Conservation (phyloP, 176 grass and related monocot species). For the Eragrostis nindensis region DNA sequence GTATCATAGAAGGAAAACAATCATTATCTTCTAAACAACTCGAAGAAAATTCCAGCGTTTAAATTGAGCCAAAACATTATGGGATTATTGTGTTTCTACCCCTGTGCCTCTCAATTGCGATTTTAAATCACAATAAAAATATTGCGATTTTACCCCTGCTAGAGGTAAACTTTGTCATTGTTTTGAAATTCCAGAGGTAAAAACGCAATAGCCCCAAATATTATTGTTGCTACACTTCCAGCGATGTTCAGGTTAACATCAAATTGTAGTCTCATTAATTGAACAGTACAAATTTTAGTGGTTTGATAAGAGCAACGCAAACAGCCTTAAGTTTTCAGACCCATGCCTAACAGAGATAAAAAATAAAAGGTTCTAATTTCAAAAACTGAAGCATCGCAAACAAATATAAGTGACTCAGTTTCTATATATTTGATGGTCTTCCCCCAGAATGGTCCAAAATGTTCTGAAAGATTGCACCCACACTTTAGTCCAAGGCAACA, state of each 20-base stretch:
- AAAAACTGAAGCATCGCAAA: conserved; percentile 12
- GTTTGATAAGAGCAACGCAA: not conserved
- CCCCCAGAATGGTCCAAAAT: not conserved
- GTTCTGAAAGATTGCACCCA: not conserved
- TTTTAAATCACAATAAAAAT: too few species aligned
- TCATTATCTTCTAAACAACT: conserved; percentile 17
- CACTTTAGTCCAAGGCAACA: not conserved
- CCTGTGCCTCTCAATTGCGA: too few species aligned
- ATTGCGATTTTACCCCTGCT: too few species aligned
- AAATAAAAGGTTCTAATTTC: not conserved
- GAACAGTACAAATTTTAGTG: conserved; percentile 3
- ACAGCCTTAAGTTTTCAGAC: not conserved
- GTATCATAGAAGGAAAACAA: conserved; percentile 28
- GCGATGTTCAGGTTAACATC: not conserved
- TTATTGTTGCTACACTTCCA: conserved; percentile 31
- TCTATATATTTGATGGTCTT: not conserved
- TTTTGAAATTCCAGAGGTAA: too few species aligned
- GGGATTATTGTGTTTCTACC: too few species aligned
- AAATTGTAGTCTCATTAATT: not conserved
- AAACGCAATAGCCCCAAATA: too few species aligned
- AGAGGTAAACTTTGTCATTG: too few species aligned
- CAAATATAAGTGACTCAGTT: not conserved
- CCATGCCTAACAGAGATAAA: not conserved
- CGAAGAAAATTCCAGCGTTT: not conserved
- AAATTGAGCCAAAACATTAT: conserved; percentile 2